phyloP scores from a whole-genome alignment of 1,284 basidiomycete genomes.

The Microbotryum lychnidis-dioicae region DNA sequence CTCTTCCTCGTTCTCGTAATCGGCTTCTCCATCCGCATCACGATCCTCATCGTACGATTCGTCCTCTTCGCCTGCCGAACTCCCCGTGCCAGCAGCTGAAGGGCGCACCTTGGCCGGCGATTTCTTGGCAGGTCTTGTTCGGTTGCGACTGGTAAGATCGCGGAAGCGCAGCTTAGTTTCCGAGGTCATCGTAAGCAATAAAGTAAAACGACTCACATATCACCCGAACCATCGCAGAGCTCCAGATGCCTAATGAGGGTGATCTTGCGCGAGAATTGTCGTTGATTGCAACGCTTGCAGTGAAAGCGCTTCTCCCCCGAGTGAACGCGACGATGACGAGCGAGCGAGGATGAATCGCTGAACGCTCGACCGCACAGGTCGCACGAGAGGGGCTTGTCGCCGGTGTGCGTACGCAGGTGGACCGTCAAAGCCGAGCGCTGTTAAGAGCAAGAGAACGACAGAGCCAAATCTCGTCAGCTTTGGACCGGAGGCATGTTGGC shows the following conservation, averaged over 20 bases:
- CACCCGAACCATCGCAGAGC: constrained; percentile 14
- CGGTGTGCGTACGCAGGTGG: constrained; percentile 44
- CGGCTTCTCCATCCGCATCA: not conserved
- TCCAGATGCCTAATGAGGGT: constrained; percentile 19
- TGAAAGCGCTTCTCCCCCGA: constrained; percentile 26
- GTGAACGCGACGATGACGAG: constrained; percentile 45
- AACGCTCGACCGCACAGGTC: constrained; percentile 48
- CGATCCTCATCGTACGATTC: not conserved
- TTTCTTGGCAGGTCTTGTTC: not conserved
- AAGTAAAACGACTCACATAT: constrained; percentile 1
- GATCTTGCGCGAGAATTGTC: constrained; percentile 20
- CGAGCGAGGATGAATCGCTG: constrained; percentile 51
- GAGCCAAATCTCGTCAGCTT: not conserved
- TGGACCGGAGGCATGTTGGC: not conserved
- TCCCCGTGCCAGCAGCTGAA: not conserved
- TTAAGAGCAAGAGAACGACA: not conserved
- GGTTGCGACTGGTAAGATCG: not conserved
- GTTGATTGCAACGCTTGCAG: constrained; percentile 22
- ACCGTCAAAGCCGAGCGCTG: constrained; percentile 37
- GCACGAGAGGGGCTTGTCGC: constrained; percentile 51
- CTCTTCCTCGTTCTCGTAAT: not conserved
- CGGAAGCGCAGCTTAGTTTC: not conserved
- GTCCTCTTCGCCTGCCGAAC: not conserved
- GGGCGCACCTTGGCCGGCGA: not conserved
- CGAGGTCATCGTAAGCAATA: not conserved